A percentile compares a stretch with the other conserved stretches of the same genome.
phyloP scores from a whole-genome alignment of 2,329 filamentous ascomycete genomes.

The Aureobasidium sp. region DNA sequence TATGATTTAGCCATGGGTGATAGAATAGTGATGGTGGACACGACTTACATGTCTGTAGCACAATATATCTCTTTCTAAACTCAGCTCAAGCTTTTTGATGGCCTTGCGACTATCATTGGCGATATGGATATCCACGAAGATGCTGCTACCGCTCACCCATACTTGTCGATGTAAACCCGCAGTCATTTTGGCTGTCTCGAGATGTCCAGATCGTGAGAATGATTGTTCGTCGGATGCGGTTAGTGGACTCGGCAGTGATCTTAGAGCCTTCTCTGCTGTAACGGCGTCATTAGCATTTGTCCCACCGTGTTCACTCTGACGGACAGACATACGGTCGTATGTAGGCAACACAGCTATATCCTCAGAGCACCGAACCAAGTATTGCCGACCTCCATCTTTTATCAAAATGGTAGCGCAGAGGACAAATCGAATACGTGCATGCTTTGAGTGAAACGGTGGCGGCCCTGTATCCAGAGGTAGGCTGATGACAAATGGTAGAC shows the following conservation, averaged over 20 bases:
- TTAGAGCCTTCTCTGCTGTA: conserved; percentile 46
- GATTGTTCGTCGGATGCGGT: conserved; percentile 43
- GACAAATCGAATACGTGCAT: conserved; percentile 45
- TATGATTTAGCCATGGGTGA: conserved; percentile 18
- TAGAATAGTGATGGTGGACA: no score
- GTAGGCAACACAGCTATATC: conserved; percentile 46
- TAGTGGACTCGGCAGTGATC: conserved; percentile 46
- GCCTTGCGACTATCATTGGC: conserved; percentile 43
- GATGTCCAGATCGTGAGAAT: conserved; percentile 32
- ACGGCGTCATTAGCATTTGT: not conserved
- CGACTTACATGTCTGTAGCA: conserved; percentile 43
- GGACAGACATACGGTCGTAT: conserved; percentile 41
- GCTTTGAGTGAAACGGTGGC: conserved; percentile 47
- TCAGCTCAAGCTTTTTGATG: conserved; percentile 45
- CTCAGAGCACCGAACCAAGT: conserved; percentile 44
- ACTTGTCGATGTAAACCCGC: conserved; percentile 51
- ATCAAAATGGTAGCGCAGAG: conserved; percentile 43
- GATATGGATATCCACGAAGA: conserved; percentile 49
- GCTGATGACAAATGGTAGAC: conserved; percentile 46
- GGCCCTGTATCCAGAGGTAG: conserved; percentile 49
- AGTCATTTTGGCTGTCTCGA: conserved; percentile 43
- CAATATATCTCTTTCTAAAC: conserved; percentile 45
- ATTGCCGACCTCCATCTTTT: conserved; percentile 41
- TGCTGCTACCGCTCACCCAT: conserved; percentile 50
- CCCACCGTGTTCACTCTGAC: not conserved